These are phyloP conservation scores for Aspergillus nomiae DNA, from an alignment of 2,329 filamentous ascomycete species.

Conservation along the genomic window DNA sequence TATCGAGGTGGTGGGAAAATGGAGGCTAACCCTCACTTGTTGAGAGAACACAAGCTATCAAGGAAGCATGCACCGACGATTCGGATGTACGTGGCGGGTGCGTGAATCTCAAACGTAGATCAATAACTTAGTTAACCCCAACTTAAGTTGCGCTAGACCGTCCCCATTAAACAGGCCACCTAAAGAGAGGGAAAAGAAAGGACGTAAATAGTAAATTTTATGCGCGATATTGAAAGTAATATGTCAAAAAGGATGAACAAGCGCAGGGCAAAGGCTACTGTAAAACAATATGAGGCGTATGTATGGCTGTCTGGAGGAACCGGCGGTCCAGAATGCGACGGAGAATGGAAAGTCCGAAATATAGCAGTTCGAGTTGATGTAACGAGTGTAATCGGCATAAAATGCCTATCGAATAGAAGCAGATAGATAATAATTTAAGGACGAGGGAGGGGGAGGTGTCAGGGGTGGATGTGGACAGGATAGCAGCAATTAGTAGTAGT, in stretches of 20 bases:
- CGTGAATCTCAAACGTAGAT: constrained; percentile 16
- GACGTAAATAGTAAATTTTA: neutral
- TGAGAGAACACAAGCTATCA: constrained; percentile 10
- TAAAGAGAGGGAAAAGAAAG: neutral
- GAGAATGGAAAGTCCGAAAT: constrained; percentile 5
- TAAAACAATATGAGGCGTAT: neutral
- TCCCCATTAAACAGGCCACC: neutral
- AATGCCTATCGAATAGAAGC: constrained; percentile 20
- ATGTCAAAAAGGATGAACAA: neutral
- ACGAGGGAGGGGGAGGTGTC: neutral
- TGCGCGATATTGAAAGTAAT: neutral
- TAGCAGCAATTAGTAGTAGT: neutral
- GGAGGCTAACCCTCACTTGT: constrained; percentile 10
- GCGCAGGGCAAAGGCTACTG: neutral
- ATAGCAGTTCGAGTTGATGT: constrained; percentile 1
- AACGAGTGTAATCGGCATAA: constrained; percentile 33
- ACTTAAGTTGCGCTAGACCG: neutral
- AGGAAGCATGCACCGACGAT: constrained; percentile 12
- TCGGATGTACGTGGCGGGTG: constrained; percentile 22
- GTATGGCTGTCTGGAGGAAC: neutral
- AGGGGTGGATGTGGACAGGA: neutral
- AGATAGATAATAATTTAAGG: neutral
- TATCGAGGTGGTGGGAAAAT: constrained; percentile 9
- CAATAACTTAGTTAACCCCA: constrained; percentile 6
- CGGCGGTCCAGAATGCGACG: constrained; percentile 9